Conservation (phyloP, 345 rosid species). For the Hibiscus tridactylites region DNA sequence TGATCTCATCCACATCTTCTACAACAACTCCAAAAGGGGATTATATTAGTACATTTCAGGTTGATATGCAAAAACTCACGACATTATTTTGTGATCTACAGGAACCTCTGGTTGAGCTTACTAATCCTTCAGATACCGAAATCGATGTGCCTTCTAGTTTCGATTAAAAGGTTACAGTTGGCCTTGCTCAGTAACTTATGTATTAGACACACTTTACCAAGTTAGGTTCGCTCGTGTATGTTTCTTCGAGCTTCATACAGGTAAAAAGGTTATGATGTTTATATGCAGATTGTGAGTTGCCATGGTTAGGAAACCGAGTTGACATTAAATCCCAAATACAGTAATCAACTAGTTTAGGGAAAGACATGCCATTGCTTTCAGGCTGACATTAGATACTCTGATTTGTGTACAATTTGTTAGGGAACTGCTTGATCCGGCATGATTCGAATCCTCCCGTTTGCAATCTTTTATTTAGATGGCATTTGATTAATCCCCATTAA, state of each 20-base stretch:
- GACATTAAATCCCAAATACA: slow-evolving; percentile 12
- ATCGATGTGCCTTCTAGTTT: slow-evolving; percentile 45
- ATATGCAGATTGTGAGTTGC: slow-evolving; percentile 18
- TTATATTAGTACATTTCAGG: not conserved
- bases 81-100: slow-evolving; percentile 26
- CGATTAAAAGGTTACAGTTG: slow-evolving; percentile 31
- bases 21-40: not conserved
- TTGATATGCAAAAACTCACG: slow-evolving; percentile 16
- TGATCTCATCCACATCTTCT: too few relatives aligned
- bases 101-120: slow-evolving; percentile 55
- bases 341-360: slow-evolving; percentile 5
- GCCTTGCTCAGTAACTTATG: slow-evolving; percentile 1
- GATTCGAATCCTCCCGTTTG: too few relatives aligned
- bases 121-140: slow-evolving; percentile 58
- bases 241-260: slow-evolving; percentile 8
- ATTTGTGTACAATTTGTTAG: too few relatives aligned
- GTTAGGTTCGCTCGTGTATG: slow-evolving; percentile 4
- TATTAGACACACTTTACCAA: not conserved
- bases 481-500: too few relatives aligned
- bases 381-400: too few relatives aligned
- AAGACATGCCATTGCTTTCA: slow-evolving; percentile 16
- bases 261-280: slow-evolving; percentile 6
- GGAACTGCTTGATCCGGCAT: too few relatives aligned
- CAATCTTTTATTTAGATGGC: too few relatives aligned
- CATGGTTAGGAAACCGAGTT: slow-evolving; percentile 15